Percentiles rank a stretch among this genome's conserved stretches.
Evolutionary conservation across 176 grass and related monocot species (phyloP).

Genomic region (Chrysopogon serrulatus): DNA sequence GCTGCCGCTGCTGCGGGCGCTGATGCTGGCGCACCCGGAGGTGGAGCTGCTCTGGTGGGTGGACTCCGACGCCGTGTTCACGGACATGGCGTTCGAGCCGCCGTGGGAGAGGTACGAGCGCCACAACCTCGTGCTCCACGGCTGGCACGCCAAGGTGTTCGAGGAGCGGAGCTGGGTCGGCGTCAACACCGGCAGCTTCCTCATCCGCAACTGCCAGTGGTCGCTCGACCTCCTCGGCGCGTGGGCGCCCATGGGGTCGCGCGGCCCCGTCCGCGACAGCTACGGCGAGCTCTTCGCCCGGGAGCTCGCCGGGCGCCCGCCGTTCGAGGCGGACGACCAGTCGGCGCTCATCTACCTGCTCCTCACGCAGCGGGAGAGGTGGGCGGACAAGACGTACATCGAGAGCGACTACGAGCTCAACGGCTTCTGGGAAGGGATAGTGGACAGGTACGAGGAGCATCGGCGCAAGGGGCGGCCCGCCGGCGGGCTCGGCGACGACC

Average conservation of each 20-base stretch:
- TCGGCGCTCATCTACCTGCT: conserved; percentile 87
- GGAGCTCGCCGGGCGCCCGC: conserved; percentile 59
- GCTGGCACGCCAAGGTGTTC: conserved; percentile 69
- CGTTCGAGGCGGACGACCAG: conserved; percentile 94
- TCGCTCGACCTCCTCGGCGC: conserved; percentile 78
- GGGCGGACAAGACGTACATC: conserved; percentile 57
- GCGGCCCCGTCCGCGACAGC: conserved; percentile 58
- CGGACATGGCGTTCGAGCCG: conserved; percentile 82
- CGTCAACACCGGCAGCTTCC: conserved; percentile 84
- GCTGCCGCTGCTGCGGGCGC: conserved; percentile 84
- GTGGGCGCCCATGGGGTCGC: conserved; percentile 74
- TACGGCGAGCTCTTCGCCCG: conserved; percentile 55
- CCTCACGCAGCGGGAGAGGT: conserved; percentile 52
- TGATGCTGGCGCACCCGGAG: conserved; percentile 88
- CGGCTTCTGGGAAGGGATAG: conserved; percentile 74
- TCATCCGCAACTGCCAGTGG: conserved; percentile 96
- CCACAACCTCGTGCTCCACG: conserved; percentile 86
- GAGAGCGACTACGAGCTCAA: conserved; percentile 82
- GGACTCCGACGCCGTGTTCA: conserved; percentile 88
- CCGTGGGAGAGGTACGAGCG: conserved; percentile 56
- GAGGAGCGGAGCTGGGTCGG: conserved; percentile 76
- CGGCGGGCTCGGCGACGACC: conserved; percentile 41
- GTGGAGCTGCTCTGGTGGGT: conserved; percentile 93
- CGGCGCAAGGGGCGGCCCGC: conserved; percentile 41
- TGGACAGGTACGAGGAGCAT: conserved; percentile 70